These are phyloP conservation scores for Solanum appendiculatum DNA, from an alignment of 257 asterid genomes.

Conservation along the genomic window DNA sequence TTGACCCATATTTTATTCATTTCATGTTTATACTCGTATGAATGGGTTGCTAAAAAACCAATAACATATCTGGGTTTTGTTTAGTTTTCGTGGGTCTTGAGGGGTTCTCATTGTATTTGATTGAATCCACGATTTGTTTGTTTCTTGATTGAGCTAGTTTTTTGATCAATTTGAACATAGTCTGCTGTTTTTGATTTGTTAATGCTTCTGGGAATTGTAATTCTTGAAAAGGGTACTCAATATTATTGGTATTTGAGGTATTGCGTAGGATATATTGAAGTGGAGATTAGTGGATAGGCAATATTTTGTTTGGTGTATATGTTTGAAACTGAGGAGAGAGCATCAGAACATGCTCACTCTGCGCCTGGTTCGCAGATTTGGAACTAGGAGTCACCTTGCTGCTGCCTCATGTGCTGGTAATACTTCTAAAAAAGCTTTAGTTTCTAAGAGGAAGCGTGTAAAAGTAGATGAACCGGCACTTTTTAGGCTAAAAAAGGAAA, in stretches of 20 bases:
- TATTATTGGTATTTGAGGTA: not conserved
- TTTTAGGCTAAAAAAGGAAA: constrained; percentile 55
- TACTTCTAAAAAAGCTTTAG: constrained; percentile 3
- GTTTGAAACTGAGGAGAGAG: constrained; percentile 19
- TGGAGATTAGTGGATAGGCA: not conserved
- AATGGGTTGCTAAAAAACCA: not conserved
- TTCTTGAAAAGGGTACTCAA: constrained; percentile 3
- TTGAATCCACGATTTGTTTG: not conserved
- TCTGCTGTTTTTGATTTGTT: not conserved
- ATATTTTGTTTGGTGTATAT: constrained; percentile 13
- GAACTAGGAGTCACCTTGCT: constrained; percentile 18
- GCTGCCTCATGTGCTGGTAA: constrained; percentile 9
- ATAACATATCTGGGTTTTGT: not conserved
- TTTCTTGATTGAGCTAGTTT: not conserved
- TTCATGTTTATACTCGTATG: not conserved
- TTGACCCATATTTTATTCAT: not conserved
- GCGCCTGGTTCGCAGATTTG: constrained; percentile 71
- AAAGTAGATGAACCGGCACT: constrained; percentile 58
- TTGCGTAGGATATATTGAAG: not conserved
- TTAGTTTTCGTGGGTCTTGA: not conserved
- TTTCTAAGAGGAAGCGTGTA: constrained; percentile 6
- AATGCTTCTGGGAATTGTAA: not conserved
- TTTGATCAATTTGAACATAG: not conserved
- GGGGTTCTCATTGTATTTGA: not conserved
- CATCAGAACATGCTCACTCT: constrained; percentile 58